Evolutionary conservation across 2,329 filamentous ascomycete species (phyloP).

Genomic region (Plenodomus biglobosus): DNA sequence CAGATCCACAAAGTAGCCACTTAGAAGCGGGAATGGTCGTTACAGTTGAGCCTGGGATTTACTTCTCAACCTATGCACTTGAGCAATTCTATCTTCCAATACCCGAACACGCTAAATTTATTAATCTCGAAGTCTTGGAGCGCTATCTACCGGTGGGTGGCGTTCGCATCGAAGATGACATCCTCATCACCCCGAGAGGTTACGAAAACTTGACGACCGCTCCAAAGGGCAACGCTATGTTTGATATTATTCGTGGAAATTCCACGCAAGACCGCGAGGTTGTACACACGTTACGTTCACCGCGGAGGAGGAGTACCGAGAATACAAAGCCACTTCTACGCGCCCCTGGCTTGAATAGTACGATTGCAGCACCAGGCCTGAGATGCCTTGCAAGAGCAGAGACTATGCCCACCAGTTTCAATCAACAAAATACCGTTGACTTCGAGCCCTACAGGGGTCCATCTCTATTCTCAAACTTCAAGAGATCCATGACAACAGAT

Average conservation of each 20-base stretch:
- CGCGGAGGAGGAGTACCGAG: constrained; percentile 1
- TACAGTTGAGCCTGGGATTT: constrained; percentile 62
- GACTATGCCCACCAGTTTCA: constrained; percentile 21
- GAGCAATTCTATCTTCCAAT: constrained; percentile 71
- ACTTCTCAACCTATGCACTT: constrained; percentile 90
- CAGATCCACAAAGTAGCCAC: constrained; percentile 36
- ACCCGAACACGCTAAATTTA: constrained; percentile 71
- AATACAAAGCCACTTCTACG: constrained; percentile 16
- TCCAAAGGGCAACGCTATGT: constrained; percentile 67
- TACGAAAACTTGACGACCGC: constrained; percentile 73
- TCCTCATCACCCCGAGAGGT: constrained; percentile 69
- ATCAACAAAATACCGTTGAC: constrained; percentile 9
- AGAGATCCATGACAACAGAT: constrained; percentile 28
- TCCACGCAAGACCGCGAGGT: constrained; percentile 15
- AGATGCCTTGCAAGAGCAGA: constrained; percentile 22
- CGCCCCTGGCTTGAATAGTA: constrained; percentile 31
- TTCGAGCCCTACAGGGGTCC: constrained; percentile 23
- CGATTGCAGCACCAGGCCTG: constrained; percentile 11
- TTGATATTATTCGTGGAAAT: constrained; percentile 52
- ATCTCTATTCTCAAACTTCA: constrained; percentile 25
- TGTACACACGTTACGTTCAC: background rate
- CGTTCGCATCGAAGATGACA: constrained; percentile 72
- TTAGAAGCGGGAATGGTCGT: constrained; percentile 59
- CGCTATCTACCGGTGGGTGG: constrained; percentile 82
- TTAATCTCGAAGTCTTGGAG: constrained; percentile 71